Evolutionary conservation across 2,329 filamentous ascomycete genomes (phyloP).

Genomic region (Hymenoscyphus albidus): DNA sequence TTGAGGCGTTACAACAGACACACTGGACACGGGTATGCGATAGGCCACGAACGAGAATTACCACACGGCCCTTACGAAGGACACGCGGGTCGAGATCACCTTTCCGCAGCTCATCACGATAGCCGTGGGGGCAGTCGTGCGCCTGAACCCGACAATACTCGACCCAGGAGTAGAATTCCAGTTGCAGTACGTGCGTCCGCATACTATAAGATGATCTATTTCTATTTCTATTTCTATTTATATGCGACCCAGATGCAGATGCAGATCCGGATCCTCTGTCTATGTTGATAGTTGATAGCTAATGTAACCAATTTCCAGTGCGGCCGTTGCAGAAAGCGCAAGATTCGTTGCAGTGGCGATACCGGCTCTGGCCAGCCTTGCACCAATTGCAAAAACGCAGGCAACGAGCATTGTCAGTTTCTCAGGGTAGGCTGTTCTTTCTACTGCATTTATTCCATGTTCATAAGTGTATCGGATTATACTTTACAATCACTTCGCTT

Average conservation of each 20-base stretch:
- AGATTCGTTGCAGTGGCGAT: constrained; percentile 92
- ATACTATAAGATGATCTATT: constrained; percentile 1
- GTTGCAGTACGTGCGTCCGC: constrained; percentile 47
- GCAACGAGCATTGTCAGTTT: constrained; percentile 70
- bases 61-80: constrained; percentile 19
- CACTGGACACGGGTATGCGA: constrained; percentile 26
- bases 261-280: too few relatives aligned
- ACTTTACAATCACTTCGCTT: too few relatives aligned
- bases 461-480: too few relatives aligned
- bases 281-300: too few relatives aligned
- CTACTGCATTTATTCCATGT: neutral
- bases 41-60: constrained; percentile 30
- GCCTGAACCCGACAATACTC: constrained; percentile 26
- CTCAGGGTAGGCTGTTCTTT: constrained; percentile 58
- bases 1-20: constrained; percentile 25
- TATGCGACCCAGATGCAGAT: too few relatives aligned
- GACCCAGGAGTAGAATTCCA: constrained; percentile 43
- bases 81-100: constrained; percentile 19
- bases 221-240: too few relatives aligned
- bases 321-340: constrained; percentile 82
- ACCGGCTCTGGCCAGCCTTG: constrained; percentile 71
- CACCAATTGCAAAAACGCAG: constrained; percentile 74
- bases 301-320: constrained; percentile 54
- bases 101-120: constrained; percentile 20
- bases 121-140: constrained; percentile 22